phyloP scores from a whole-genome alignment of 2,329 filamentous ascomycete species.

The Fusarium continuum region DNA sequence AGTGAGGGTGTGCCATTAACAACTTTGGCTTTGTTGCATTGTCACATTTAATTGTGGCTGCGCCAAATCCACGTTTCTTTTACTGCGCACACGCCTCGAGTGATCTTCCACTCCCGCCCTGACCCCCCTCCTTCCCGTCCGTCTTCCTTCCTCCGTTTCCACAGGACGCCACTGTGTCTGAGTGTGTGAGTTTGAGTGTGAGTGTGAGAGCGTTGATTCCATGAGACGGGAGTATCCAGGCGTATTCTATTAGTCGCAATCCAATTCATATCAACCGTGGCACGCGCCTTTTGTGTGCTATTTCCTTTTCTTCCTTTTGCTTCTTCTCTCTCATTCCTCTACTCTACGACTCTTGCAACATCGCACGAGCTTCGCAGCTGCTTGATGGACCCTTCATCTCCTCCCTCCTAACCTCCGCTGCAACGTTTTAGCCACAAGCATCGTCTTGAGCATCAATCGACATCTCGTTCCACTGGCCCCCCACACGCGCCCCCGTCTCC shows the following conservation, averaged over 20 bases:
- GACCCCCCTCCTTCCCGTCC: conserved; percentile 24
- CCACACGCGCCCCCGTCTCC: conserved; percentile 31
- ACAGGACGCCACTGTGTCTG: conserved; percentile 15
- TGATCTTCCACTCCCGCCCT: conserved; percentile 4
- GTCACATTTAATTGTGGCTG: conserved; percentile 25
- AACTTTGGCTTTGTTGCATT: conserved; percentile 17
- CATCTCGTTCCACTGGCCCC: conserved; percentile 43
- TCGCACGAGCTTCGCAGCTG: conserved; percentile 19
- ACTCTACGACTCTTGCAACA: conserved; percentile 7
- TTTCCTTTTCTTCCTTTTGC: not conserved
- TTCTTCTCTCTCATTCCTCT: not conserved
- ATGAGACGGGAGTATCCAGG: conserved; percentile 5
- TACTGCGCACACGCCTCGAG: conserved; percentile 5
- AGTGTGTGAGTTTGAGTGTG: conserved; percentile 5
- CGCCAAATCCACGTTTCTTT: conserved; percentile 26
- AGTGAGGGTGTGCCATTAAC: conserved; percentile 4
- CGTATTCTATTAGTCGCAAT: conserved; percentile 4
- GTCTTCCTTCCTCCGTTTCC: conserved; percentile 17
- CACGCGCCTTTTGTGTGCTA: conserved; percentile 14
- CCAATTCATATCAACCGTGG: conserved; percentile 32
- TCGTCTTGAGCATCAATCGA: conserved; percentile 41
- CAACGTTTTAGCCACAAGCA: conserved; percentile 15
- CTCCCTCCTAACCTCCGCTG: conserved; percentile 16
- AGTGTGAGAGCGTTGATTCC: conserved; percentile 13
- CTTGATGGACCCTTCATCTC: conserved; percentile 23